Evolutionary conservation across 2,329 filamentous ascomycete species (phyloP).

Genomic region (Colletotrichum sp.): DNA sequence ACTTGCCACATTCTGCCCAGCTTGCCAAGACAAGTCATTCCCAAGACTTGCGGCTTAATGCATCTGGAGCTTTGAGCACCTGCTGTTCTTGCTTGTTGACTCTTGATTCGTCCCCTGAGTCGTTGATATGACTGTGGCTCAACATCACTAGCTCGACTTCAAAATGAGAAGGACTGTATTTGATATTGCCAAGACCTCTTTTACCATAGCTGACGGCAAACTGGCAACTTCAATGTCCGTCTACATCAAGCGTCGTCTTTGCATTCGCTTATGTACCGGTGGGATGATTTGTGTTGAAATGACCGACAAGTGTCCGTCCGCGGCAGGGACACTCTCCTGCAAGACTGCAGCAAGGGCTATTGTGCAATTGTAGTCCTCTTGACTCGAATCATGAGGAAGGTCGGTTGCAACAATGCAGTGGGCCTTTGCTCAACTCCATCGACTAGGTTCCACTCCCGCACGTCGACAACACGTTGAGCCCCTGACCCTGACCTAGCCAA

Average conservation of each 20-base stretch:
- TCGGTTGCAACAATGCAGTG: not conserved
- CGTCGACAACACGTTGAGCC: not conserved
- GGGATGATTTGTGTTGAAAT: not conserved
- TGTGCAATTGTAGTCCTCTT: not conserved
- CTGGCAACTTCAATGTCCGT: not conserved
- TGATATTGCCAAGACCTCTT: not conserved
- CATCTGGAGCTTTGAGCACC: not conserved
- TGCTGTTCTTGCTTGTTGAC: not conserved
- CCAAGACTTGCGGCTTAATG: not conserved
- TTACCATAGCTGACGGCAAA: not conserved
- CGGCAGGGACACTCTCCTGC: not conserved
- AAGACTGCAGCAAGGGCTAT: not conserved
- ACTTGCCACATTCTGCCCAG: not conserved
- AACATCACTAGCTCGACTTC: not conserved
- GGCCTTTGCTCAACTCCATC: not conserved
- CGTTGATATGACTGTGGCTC: not conserved
- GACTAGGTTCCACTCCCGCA: not conserved
- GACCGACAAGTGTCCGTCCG: not conserved
- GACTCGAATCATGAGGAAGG: not conserved
- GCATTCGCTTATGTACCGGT: not conserved
- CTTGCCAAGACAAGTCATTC: not conserved
- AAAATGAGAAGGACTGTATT: not conserved
- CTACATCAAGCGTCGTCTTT: not conserved
- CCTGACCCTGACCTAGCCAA: conserved; percentile 2
- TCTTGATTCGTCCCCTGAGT: not conserved